Evolutionary conservation across 169 alveolate species (phyloP).

Genomic region (Theileria equi): DNA sequence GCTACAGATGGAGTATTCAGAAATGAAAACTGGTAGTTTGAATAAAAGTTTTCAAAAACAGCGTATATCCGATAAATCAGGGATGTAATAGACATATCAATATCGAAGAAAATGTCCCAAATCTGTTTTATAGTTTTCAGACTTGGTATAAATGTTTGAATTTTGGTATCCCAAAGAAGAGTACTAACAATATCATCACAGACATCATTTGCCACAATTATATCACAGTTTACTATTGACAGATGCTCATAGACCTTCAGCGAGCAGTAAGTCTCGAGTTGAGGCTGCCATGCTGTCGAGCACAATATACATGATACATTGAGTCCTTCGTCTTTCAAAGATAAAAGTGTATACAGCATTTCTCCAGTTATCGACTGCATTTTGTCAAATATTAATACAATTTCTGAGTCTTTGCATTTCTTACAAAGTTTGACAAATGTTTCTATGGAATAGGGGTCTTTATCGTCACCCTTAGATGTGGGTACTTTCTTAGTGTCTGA

Average conservation of each 20-base stretch:
- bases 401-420: background rate
- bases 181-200: conserved; percentile 39
- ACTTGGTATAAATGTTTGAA: conserved; percentile 49
- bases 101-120: conserved; percentile 36
- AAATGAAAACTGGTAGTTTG: conserved; percentile 28
- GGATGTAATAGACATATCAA: conserved; percentile 28
- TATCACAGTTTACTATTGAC: conserved; percentile 36
- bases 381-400: conserved; percentile 36
- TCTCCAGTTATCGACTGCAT: conserved; percentile 23
- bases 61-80: conserved; percentile 30
- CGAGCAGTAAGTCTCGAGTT: conserved; percentile 39
- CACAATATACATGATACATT: conserved; percentile 27
- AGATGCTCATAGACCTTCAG: conserved; percentile 13
- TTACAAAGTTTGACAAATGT: conserved; percentile 15
- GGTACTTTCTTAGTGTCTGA: background rate
- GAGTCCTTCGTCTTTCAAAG: conserved; percentile 18
- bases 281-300: too few species aligned
- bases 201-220: conserved; percentile 22
- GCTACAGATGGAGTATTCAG: conserved; percentile 13
- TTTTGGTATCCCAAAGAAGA: conserved; percentile 29
- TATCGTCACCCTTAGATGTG: background rate
- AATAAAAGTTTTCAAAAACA: conserved; percentile 37
- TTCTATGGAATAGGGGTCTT: conserved; percentile 11
- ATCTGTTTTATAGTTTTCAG: conserved; percentile 7
- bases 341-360: conserved; percentile 19